Evolutionary conservation across 2,329 filamentous ascomycete species (phyloP), one percentile per base, ranked within the genome.

Genomic region (Ophiocordyceps sinensis): DNA sequence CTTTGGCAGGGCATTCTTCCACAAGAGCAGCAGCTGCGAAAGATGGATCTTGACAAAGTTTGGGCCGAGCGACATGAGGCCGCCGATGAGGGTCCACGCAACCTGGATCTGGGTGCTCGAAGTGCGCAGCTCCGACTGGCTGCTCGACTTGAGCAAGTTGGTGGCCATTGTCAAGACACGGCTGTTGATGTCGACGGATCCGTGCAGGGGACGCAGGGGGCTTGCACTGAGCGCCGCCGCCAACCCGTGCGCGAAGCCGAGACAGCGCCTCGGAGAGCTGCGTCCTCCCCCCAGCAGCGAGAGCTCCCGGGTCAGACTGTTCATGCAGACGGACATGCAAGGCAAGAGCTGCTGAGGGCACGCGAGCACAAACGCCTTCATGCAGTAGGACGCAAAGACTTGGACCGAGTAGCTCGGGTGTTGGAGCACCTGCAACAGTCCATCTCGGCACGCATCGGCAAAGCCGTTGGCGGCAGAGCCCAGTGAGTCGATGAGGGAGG

Each of bases 21-120:
- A 98, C 7, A 98, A 67, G 9, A 98, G 67, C 42, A 98, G 77
- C 19, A 98, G 70, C 55, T 98, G 91, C 3, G 88, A 89, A 8
- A 98, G 72, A 61, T 98, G 91, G 21, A 96, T 96, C 63, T 98
- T 98, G 60, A 96, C 89, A 59, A 98, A 98, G 59, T 94, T 96
- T 4, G 91, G 89, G 0, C 91, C 91, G 1, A 98, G 72, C 1
- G 88, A 87, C 89, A 96, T 96, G 41, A 98, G 66, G 0, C 93
- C 91, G 31, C 93, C 91, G 37, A 98, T 94, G 43, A 98, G 67
- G 38, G 94, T 93, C 89, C 91, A 98, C 5, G 91, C 91, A 3
- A 98, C 88, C 57, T 98, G 91, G 21, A 98, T 87, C 55, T 98
- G 91, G 1, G 87, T 94, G 52, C 85, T 85, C 7, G 91, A 94